Base-by-base conservation (phyloP, 2,329 filamentous ascomycete genomes). In the Colletotrichum salicis region DNA sequence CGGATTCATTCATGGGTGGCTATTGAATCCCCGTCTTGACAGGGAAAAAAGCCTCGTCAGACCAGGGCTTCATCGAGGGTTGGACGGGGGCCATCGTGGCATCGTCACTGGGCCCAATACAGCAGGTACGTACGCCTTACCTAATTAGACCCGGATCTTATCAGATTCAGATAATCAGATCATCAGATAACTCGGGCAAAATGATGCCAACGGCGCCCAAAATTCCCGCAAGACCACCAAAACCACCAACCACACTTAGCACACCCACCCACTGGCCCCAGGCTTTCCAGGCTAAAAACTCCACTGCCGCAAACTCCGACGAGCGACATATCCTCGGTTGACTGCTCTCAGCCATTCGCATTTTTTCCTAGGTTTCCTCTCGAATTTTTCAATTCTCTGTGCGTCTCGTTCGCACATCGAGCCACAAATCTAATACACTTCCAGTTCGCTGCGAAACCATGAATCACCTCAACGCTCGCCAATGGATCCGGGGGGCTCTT, bases 91-190 rank as follows among this genome's bases (percentile, higher is more conserved):
- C 52, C 31, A 68, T 69, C 27, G 59, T 64, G 69, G 59, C 65
- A 71, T 64, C 35, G 55, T 59, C 37, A 55, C 70, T 56, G 65
- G 65, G 24, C 48, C 59, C 37, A 64, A 64, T 64, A 31, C 45
- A 64, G 57, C 37, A 71, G 68, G 64, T 63, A 54, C 51, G 52
- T 64, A 63, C 55, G 70, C 70, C 70, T 72, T 72, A 72, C 65
- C 70, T 69, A 70, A 72, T 64, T 73, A 27, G 55, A 71, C 64
- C 58, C 33, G 51, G 61, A 64, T 61, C 64, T 71, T 63, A 66
- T 73, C 55, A 65, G 74, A 70, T 69, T 65, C 61, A 69, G 61
- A 69, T 70, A 71, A 76, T 76, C 75, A 74, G 75, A 76, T 76
- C 75, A 76, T 73, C 71, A 71, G 71, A 73, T 73, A 73, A 73